A percentile compares a stretch with the other conserved stretches of the same genome.
Conservation (phyloP, 176 grass and related monocot genomes). For the Raddia distichophylla region DNA sequence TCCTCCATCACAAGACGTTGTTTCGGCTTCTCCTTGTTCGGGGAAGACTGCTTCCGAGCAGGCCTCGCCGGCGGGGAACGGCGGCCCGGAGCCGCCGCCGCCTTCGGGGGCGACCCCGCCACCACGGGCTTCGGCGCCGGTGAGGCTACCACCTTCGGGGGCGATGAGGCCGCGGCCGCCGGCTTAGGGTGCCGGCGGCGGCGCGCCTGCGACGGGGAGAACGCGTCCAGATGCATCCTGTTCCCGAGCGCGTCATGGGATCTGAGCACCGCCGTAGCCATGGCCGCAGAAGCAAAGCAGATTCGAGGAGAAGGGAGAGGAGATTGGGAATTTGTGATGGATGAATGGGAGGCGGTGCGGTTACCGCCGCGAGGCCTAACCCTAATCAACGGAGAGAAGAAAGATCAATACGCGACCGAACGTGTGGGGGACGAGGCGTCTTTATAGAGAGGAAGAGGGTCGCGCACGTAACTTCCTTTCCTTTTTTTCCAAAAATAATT, state of each 20-base stretch:
- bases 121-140: not conserved
- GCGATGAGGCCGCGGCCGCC: not conserved
- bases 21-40: slow-evolving; percentile 34
- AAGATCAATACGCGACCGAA: not conserved
- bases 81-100: not conserved
- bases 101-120: not conserved
- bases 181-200: slow-evolving; percentile 35
- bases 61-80: slow-evolving; percentile 21
- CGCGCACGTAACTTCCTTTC: slow-evolving; percentile 30
- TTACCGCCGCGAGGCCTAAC: slow-evolving; percentile 25
- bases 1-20: slow-evolving; percentile 46
- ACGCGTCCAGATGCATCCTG: slow-evolving; percentile 51
- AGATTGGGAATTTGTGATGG: too few species aligned
- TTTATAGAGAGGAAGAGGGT: slow-evolving; percentile 8
- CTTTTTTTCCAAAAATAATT: not conserved
- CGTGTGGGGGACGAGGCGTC: not conserved
- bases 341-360: not conserved
- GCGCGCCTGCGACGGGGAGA: slow-evolving; percentile 23
- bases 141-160: not conserved
- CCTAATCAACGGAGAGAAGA: slow-evolving; percentile 7
- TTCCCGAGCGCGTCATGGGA: slow-evolving; percentile 47
- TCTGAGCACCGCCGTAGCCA: slow-evolving; percentile 60
- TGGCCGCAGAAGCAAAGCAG: not conserved
- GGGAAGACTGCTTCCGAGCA: slow-evolving; percentile 25
- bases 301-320: not conserved